Base-by-base conservation (phyloP, 2,329 filamentous ascomycete species). In the Claviceps paspali region DNA sequence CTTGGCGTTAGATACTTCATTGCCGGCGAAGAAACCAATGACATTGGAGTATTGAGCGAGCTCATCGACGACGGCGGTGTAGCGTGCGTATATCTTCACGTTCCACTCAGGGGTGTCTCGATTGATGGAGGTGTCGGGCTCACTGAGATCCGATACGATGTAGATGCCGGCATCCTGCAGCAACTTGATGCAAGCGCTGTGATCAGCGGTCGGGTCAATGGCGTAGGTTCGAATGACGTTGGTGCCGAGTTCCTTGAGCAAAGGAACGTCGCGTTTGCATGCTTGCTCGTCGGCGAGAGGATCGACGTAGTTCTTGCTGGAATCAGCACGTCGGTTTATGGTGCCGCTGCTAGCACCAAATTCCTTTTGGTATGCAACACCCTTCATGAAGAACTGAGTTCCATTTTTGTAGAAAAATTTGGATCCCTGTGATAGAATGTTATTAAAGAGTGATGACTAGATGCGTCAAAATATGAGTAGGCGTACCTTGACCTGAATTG, bases 21-120 rank as follows among this genome's bases (percentile, higher is more conserved):
- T 98, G 57, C 91, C 91, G 49, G 87, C 88, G 59, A 98, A 96
- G 79, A 96, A 98, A 52, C 91, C 91, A 45, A 98, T 77, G 36
- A 84, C 79, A 64, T 98, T 98, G 61, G 74, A 71, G 70, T 93
- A 96, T 56, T 82, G 69, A 49, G 72, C 68, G 52, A 98, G 67
- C 44, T 73, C 69, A 55, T 96, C 87, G 42, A 98, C 66, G 43
- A 98, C 91, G 23, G 64, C 63, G 40, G 78, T 82, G 70, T 96
- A 98, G 45, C 85, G 83, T 26, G 68, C 56, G 64, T 78, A 93
- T 34, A 95, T 70, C 10, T 72, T 70, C 37, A 77, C 71, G 56
- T 85, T 77, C 91, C 91, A 98, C 43, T 67, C 52, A 14, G 88
- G 81, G 47, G 70, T 60, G 54, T 83, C 70, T 47, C 87, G 83